Base-by-base conservation (phyloP, 1,284 basidiomycete genomes). In the Xerocomus nothofagi region DNA sequence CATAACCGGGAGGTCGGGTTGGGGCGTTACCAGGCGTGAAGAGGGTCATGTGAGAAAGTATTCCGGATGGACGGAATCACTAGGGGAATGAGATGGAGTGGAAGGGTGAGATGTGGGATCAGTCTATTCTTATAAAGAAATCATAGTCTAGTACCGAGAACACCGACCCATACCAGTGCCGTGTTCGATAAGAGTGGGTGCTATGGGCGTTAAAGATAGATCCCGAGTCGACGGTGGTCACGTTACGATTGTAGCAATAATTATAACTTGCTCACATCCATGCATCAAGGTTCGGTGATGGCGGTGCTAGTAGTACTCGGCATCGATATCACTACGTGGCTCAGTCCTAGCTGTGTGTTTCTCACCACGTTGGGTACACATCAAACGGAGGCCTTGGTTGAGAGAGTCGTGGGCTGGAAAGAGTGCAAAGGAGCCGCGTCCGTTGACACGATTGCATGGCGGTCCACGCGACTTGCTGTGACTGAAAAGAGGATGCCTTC, bases 91-190 rank as follows among this genome's bases (percentile, higher is more conserved):
- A 21, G 39, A 42, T 10, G 17, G 39, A 44, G 6, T 12, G 18
- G 26, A 33, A 34, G 3, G 15, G n/a, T 12, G 30, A 44, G 43
- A 47, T 26, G 48, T 50, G 51, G 29, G 40, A 48, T 21, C 44
- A 11, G 26, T 31, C 30, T 8, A 12, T 38, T 21, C 41, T 37
- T 12, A 56, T 61, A 56, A 60, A 17, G 14, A 30, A n/a, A n/a
- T n/a, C 14, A 4, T 34, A 14, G 10, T 26, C 33, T 37, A 8
- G n/a, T 9, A 14, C 42, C 32, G 41, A 37, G 30, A 49, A 44
- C 47, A 41, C 44, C 34, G 47, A 38, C 8, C 23, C 14, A 39
- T 44, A 44, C 59, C 54, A 24, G 56, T 58, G 57, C 57, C 29
- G 14, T 27, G 33, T 47, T 61, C 29, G 20, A 43, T 29, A 29